A percentile compares a stretch with the other conserved stretches of the same genome.
Evolutionary conservation across 805 yeast genomes (phyloP).

Genomic region (Metahyphopichia silvanorum): DNA sequence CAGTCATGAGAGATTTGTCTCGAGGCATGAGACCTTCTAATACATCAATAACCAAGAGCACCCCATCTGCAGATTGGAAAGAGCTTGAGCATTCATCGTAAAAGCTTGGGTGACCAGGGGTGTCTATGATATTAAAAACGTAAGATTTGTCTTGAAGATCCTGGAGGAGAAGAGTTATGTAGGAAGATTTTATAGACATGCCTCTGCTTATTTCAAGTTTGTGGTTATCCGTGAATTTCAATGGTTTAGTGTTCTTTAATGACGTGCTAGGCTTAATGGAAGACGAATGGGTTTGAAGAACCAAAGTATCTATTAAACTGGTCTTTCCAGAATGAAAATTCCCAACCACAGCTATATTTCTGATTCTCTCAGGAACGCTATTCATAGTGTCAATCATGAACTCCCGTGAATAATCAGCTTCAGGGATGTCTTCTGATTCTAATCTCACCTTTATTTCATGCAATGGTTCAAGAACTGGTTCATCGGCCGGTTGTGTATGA

Average conservation of each 20-base stretch:
- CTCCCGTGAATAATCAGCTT: conserved; percentile 55
- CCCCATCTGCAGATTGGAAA: conserved; percentile 59
- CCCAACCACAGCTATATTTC: conserved; percentile 81
- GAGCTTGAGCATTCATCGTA: conserved; percentile 67
- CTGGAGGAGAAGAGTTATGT: conserved; percentile 58
- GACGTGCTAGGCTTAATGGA: conserved; percentile 20
- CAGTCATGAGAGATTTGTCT: conserved; percentile 46
- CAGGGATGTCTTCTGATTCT: conserved; percentile 49
- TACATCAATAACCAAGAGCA: conserved; percentile 71
- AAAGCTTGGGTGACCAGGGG: conserved; percentile 92
- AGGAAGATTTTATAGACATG: conserved; percentile 58
- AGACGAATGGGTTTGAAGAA: conserved; percentile 58
- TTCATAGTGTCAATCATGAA: conserved; percentile 52
- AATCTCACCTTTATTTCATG: conserved; percentile 40
- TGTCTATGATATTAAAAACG: conserved; percentile 65
- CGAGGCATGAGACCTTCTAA: conserved; percentile 77
- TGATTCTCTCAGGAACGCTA: conserved; percentile 55
- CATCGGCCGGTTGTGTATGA: conserved; percentile 19
- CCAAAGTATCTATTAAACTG: conserved; percentile 63
- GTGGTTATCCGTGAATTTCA: conserved; percentile 71
- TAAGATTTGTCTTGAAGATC: conserved; percentile 51
- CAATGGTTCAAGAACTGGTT: conserved; percentile 47
- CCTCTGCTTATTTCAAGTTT: conserved; percentile 70
- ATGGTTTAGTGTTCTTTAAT: conserved; percentile 41
- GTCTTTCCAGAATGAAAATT: conserved; percentile 85